Base-by-base conservation (phyloP, 495 filamentous ascomycete genomes). In the Trichoderma orchidacearum region DNA sequence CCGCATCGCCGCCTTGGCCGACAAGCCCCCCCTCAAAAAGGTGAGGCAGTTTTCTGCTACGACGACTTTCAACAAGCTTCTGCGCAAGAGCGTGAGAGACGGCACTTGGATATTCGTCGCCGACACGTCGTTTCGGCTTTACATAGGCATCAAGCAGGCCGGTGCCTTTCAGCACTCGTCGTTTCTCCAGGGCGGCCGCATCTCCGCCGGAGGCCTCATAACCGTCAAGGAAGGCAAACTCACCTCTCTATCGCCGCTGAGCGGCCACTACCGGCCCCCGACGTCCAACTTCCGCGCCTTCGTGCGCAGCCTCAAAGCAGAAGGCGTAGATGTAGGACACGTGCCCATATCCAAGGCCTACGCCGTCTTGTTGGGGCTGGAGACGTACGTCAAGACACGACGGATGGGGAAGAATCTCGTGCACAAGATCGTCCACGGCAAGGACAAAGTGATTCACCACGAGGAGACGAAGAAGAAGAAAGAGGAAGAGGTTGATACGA, bases 51-150 rank as follows among this genome's bases (percentile, higher is more conserved):
- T 88, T n/a, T 85, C 79, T 3, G 83, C 84, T 3, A 76, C 80
- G 3, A 82, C 80, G 0, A 75, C 93, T 5, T 73, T 89, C 61
- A 85, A 89, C 63, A 83, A 83, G 55, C 71, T 91, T 11, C 76
- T 90, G 3, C 79, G 85, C 32, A 84, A 83, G 51, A 78, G 83
- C 2, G 80, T 85, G 6, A 80, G 80, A 62, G 87, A 84, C 59
- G 87, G 86, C 62, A 91, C 85, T 30, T 96, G 90, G 90, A 91
- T 96, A 36, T 96, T 94, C 63, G 90, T 87, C 21, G 84, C 85
- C 30, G 90, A 96, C 69, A 92, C 88, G 0, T 85, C 82, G 2
- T 92, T 89, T 62, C 81, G 91, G 7, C 74, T 96, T 0, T 95
- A 96, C 71, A 80, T 95, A 34, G 90, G 89, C 45, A 93, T 96